phyloP scores from a whole-genome alignment of 495 filamentous ascomycete species.

The Aspergillus nidulans region DNA sequence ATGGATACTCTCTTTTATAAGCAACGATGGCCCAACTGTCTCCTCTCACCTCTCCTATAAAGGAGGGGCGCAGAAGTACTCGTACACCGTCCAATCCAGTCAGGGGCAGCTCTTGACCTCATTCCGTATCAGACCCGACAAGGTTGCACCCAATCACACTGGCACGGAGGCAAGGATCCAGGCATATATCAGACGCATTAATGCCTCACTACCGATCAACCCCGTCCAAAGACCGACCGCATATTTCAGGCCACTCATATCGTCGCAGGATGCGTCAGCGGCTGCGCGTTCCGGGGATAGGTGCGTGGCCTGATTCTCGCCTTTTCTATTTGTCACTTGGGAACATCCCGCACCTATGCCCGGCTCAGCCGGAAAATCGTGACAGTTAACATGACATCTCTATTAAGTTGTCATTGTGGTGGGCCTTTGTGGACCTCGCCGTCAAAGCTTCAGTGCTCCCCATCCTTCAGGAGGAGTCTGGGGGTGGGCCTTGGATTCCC shows the following conservation, averaged over 20 bases:
- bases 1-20: too few species aligned
- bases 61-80: slow-evolving; percentile 1
- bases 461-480: neutral
- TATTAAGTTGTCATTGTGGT: neutral
- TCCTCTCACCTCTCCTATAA: neutral
- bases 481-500: neutral
- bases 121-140: neutral
- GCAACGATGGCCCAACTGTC: too few species aligned
- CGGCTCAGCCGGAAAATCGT: too few species aligned
- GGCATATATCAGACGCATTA: neutral
- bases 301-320: neutral
- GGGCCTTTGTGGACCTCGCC: neutral
- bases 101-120: slow-evolving; percentile 2
- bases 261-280: slow-evolving; percentile 3
- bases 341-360: too few species aligned
- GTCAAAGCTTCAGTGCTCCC: neutral
- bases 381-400: neutral
- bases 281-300: neutral
- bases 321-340: neutral
- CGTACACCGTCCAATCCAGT: neutral
- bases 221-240: neutral
- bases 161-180: neutral
- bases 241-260: slow-evolving; percentile 1
- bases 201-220: neutral
- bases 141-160: slow-evolving; percentile 1